Conservation (phyloP, 2,329 filamentous ascomycete species). For the Penicillium sp. region DNA sequence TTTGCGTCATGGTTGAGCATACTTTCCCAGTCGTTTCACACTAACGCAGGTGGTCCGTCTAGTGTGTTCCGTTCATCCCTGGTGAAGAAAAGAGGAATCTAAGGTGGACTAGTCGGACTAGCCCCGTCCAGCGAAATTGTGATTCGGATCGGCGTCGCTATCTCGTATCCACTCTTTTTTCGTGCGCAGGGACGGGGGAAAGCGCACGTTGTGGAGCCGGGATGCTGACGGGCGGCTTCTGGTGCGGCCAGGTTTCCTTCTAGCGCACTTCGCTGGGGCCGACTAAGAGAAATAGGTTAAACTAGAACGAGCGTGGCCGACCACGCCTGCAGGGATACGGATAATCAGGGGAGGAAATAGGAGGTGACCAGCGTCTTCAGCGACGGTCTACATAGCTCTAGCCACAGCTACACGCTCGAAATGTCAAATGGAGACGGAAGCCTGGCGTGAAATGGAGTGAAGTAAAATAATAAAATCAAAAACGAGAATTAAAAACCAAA, state of each 20-base stretch:
- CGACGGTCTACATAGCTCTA: neutral
- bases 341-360: neutral
- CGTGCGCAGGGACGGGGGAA: constrained; percentile 30
- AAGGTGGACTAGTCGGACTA: neutral
- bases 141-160: constrained; percentile 31
- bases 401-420: neutral
- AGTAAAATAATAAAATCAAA: neutral
- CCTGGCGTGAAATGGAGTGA: neutral
- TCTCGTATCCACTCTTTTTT: constrained; percentile 28
- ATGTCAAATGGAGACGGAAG: neutral
- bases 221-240: constrained; percentile 33
- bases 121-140: constrained; percentile 3
- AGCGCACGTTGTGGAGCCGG: constrained; percentile 34
- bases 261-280: constrained; percentile 28
- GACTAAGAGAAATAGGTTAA: constrained; percentile 18
- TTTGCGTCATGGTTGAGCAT: constrained; percentile 4
- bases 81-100: neutral
- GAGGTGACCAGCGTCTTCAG: neutral
- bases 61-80: neutral
- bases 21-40: constrained; percentile 14
- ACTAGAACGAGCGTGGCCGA: constrained; percentile 10
- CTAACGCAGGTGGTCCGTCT: neutral
- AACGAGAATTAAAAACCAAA: neutral
- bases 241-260: constrained; percentile 33
- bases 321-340: constrained; percentile 1